Percentiles rank a stretch among this genome's conserved stretches.
Evolutionary conservation across 805 yeast species (phyloP).

Genomic region (fission yeast (Schizosaccharomyces pombe)): DNA sequence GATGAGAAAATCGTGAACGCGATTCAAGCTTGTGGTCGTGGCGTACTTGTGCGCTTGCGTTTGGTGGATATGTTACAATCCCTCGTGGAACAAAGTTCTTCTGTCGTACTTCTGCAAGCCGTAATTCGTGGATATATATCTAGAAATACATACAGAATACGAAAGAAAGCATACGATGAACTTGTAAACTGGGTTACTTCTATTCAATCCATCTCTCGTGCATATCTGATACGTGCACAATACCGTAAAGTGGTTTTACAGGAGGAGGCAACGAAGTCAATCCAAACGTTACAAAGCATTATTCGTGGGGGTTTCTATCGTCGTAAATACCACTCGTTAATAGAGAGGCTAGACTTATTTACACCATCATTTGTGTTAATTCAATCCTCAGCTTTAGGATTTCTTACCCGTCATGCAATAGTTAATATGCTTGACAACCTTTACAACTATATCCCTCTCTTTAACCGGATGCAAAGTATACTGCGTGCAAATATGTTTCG

Average conservation of each 20-base stretch:
- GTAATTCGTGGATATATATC: neutral
- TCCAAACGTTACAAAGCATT: neutral
- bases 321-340: neutral
- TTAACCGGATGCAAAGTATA: constrained; percentile 21
- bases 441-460: constrained; percentile 10
- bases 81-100: neutral
- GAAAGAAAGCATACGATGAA: constrained; percentile 3
- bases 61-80: neutral
- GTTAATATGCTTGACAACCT: constrained; percentile 14
- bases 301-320: neutral
- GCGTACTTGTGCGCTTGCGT: neutral
- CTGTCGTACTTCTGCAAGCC: neutral
- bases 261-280: neutral
- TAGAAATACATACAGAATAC: neutral
- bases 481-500: constrained; percentile 11
- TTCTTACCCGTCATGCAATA: constrained; percentile 8
- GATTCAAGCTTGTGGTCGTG: constrained; percentile 3
- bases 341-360: neutral
- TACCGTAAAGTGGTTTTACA: neutral
- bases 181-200: constrained; percentile 5
- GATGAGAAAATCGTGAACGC: neutral
- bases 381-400: constrained; percentile 6
- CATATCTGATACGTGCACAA: constrained; percentile 7
- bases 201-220: constrained; percentile 9
- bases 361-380: neutral